phyloP scores from a whole-genome alignment of 768 basidiomycete species.

The Terana coerulea region DNA sequence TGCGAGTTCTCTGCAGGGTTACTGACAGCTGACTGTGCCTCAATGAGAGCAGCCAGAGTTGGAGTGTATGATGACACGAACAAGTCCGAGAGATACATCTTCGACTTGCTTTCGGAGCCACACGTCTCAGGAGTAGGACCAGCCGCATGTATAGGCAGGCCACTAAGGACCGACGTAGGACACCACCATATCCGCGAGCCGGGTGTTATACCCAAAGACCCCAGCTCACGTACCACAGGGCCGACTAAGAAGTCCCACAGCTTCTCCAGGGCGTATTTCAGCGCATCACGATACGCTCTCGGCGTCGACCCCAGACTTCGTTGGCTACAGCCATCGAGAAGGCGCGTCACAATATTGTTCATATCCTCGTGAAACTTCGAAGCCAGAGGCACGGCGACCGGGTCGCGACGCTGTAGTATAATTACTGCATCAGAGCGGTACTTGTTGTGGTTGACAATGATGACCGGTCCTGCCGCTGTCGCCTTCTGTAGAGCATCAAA shows the following conservation, averaged over 20 bases:
- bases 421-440: constrained; percentile 37
- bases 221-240: background rate
- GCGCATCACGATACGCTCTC: background rate
- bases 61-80: constrained; percentile 29
- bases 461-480: constrained; percentile 31
- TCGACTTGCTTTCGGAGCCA: background rate
- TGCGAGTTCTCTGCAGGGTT: no score
- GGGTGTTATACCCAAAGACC: background rate
- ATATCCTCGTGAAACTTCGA: background rate
- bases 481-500: constrained; percentile 24
- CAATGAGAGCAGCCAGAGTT: constrained; percentile 21
- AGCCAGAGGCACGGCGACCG: constrained; percentile 13
- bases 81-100: constrained; percentile 18
- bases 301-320: no score
- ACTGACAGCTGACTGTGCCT: background rate
- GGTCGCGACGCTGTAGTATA: constrained; percentile 4
- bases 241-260: constrained; percentile 4
- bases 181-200: constrained; percentile 7
- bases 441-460: constrained; percentile 32
- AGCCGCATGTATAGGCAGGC: constrained; percentile 20
- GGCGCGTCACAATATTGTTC: background rate
- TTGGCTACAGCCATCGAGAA: background rate
- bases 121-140: constrained; percentile 14
- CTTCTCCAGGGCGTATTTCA: background rate
- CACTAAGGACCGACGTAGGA: background rate